Evolutionary conservation across 768 basidiomycete species (phyloP).

Genomic region (Mycena kentingensis): DNA sequence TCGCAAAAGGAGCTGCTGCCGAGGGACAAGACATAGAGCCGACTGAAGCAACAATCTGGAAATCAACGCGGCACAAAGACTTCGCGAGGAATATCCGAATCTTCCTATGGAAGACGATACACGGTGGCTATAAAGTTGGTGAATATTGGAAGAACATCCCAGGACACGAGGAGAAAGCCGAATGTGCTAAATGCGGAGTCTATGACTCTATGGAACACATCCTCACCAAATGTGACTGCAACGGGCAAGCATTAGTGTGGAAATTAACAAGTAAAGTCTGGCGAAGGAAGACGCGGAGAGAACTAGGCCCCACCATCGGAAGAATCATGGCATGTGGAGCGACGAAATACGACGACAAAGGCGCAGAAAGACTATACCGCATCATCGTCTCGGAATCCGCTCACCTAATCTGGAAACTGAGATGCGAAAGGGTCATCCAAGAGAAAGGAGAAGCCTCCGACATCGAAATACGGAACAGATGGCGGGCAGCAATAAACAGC

Average conservation of each 20-base stretch:
- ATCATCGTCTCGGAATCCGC: constrained; percentile 9
- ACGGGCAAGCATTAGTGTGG: constrained; percentile 7
- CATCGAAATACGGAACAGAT: constrained; percentile 1
- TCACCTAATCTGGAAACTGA: constrained; percentile 9
- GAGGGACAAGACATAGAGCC: neutral
- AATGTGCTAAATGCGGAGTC: neutral
- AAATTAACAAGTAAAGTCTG: neutral
- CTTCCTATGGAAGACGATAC: constrained; percentile 26
- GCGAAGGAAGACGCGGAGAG: constrained; percentile 5
- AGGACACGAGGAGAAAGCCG: neutral
- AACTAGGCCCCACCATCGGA: constrained; percentile 1
- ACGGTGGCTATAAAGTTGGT: constrained; percentile 25
- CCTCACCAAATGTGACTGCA: constrained; percentile 8
- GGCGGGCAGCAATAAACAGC: constrained; percentile 6
- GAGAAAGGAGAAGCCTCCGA: neutral
- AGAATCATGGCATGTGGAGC: neutral
- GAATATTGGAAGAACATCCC: constrained; percentile 15
- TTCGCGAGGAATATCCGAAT: constrained; percentile 12
- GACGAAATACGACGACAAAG: neutral
- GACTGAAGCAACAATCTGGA: constrained; percentile 5
- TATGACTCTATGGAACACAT: constrained; percentile 14
- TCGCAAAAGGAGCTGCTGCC: neutral
- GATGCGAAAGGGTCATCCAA: constrained; percentile 1
- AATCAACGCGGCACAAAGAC: constrained; percentile 2
- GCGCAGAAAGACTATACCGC: neutral